phyloP scores from a whole-genome alignment of 2,329 filamentous ascomycete genomes.

The Penicillium palitans region DNA sequence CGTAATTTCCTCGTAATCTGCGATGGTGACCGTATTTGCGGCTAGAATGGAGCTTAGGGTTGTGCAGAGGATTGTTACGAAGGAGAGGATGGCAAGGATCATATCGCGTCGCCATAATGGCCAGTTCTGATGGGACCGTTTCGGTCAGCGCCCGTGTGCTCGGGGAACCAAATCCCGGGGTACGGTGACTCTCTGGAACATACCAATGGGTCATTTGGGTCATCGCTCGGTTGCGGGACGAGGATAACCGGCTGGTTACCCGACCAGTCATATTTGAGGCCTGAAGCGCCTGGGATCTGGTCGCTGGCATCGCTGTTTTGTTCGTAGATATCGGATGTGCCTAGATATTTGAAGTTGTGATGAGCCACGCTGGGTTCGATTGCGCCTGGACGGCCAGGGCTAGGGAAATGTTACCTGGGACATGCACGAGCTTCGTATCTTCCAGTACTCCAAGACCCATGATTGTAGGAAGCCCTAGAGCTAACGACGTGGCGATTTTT shows the following conservation, averaged over 20 bases:
- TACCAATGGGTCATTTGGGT: constrained; percentile 84
- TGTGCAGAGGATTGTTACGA: constrained; percentile 79
- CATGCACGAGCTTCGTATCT: constrained; percentile 63
- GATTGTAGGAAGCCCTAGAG: not conserved
- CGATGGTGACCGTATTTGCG: constrained; percentile 79
- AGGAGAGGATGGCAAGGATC: constrained; percentile 74
- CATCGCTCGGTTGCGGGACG: constrained; percentile 85
- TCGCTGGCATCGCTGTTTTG: constrained; percentile 48
- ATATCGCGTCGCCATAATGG: constrained; percentile 81
- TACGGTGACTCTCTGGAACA: constrained; percentile 38
- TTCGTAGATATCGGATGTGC: constrained; percentile 61
- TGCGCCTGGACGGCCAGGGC: not conserved
- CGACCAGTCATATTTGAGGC: constrained; percentile 70
- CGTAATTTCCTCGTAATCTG: constrained; percentile 61
- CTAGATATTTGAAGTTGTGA: constrained; percentile 19
- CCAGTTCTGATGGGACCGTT: constrained; percentile 64
- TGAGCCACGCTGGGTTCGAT: not conserved
- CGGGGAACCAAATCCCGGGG: not conserved
- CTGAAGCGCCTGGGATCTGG: constrained; percentile 37
- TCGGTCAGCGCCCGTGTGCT: not conserved
- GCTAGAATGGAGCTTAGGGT: constrained; percentile 84
- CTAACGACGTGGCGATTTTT: not conserved
- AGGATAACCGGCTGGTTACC: constrained; percentile 72
- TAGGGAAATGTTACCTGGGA: constrained; percentile 64
- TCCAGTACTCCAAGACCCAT: constrained; percentile 77